Evolutionary conservation across 2,329 filamentous ascomycete genomes (phyloP).

Genomic region (Phaeoacremonium minimum): DNA sequence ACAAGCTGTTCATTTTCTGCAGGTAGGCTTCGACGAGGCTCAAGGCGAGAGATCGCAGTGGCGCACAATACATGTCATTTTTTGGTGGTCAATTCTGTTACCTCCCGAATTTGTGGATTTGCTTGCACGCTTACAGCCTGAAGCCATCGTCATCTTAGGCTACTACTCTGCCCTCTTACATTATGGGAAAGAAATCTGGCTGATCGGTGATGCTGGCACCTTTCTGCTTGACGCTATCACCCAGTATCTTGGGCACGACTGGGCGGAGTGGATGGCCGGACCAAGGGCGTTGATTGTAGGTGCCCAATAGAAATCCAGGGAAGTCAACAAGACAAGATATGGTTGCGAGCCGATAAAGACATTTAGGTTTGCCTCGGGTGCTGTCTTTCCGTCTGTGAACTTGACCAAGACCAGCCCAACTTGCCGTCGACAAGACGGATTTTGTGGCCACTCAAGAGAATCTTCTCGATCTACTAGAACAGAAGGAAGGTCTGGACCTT

Average conservation of each 20-base stretch:
- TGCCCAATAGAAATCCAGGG: background rate
- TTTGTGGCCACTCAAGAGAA: too few species aligned
- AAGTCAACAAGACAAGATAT: background rate
- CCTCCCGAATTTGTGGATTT: constrained; percentile 1
- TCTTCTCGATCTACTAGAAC: too few species aligned
- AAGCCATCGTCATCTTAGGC: constrained; percentile 3
- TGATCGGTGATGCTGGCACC: background rate
- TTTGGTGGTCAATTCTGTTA: constrained; percentile 1
- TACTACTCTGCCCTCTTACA: constrained; percentile 3
- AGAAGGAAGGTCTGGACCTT: too few species aligned
- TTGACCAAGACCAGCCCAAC: too few species aligned
- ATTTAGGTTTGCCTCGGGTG: too few species aligned
- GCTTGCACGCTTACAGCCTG: background rate
- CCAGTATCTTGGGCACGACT: background rate
- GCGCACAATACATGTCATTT: background rate
- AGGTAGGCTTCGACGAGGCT: constrained; percentile 1
- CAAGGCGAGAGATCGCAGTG: background rate
- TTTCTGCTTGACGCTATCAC: background rate
- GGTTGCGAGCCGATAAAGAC: too few species aligned
- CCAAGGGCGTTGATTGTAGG: background rate
- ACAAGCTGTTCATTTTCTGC: background rate
- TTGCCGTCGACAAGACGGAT: too few species aligned
- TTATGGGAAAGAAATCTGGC: background rate
- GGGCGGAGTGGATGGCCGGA: background rate
- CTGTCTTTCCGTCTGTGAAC: too few species aligned